These are phyloP conservation scores for Malassezia sympodialis DNA, from an alignment of 1,284 basidiomycete species.

Conservation along the genomic window DNA sequence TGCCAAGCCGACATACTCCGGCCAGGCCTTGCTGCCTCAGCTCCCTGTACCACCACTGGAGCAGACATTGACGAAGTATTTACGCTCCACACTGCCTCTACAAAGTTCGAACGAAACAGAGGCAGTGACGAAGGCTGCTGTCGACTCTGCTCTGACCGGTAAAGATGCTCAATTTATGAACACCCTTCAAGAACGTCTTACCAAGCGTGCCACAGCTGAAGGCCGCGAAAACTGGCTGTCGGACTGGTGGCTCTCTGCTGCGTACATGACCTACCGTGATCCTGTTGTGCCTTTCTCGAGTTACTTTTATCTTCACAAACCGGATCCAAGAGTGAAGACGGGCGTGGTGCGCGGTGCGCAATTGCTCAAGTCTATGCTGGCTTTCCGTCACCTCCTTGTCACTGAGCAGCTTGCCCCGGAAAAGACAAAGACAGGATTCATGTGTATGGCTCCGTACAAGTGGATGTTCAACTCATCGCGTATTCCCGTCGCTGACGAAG, in stretches of 20 bases:
- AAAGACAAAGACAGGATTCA: slow-evolving; percentile 65
- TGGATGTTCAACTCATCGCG: slow-evolving; percentile 93
- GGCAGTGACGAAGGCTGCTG: slow-evolving; percentile 47
- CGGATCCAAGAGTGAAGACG: slow-evolving; percentile 50
- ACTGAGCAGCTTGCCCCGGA: slow-evolving; percentile 73
- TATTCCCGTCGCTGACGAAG: slow-evolving; percentile 71
- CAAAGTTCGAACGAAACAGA: slow-evolving; percentile 23
- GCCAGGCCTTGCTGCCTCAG: slow-evolving; percentile 39
- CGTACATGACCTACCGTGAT: slow-evolving; percentile 58
- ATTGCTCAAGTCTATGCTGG: slow-evolving; percentile 42
- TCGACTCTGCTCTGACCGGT: slow-evolving; percentile 57
- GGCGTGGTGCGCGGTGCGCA: slow-evolving; percentile 36
- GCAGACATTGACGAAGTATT: slow-evolving; percentile 41
- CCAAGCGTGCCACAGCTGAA: slow-evolving; percentile 57
- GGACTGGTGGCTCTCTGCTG: slow-evolving; percentile 95
- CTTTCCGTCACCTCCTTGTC: slow-evolving; percentile 40
- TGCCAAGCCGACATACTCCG: slow-evolving; percentile 28
- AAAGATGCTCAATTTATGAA: slow-evolving; percentile 60
- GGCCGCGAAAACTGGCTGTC: slow-evolving; percentile 69
- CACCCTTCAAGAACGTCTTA: slow-evolving; percentile 69
- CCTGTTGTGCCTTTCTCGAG: slow-evolving; percentile 86
- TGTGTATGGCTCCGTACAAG: slow-evolving; percentile 93
- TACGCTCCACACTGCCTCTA: slow-evolving; percentile 35
- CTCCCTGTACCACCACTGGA: slow-evolving; percentile 44
- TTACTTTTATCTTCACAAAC: slow-evolving; percentile 86